These are phyloP conservation scores for Spergularia azorica DNA, from an alignment of 179 eudicot species.

Conservation along the genomic window DNA sequence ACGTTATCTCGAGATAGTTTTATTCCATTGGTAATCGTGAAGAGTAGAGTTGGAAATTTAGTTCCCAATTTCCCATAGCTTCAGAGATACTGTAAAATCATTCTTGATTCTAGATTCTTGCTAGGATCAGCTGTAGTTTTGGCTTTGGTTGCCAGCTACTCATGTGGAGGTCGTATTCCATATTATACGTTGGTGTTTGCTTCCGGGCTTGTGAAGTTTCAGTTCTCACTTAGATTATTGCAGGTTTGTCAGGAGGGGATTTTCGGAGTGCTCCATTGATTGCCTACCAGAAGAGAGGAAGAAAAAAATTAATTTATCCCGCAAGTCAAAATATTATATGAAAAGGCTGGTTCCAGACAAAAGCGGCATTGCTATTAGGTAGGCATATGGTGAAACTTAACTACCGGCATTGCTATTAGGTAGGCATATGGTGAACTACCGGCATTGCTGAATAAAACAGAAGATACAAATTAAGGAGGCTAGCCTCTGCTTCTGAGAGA, in stretches of 20 bases:
- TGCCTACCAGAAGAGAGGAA: conserved; percentile 68
- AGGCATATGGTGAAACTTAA: neutral
- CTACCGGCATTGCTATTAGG: conserved; percentile 10
- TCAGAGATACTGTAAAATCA: neutral
- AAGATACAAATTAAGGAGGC: neutral
- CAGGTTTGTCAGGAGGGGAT: conserved; percentile 98
- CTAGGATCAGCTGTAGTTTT: neutral
- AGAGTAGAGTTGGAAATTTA: neutral
- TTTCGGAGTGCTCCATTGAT: conserved; percentile 77
- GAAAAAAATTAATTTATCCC: conserved; percentile 70
- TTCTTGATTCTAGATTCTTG: neutral
- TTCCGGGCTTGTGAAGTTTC: neutral
- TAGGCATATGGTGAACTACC: neutral
- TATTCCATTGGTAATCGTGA: neutral
- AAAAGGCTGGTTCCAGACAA: conserved; percentile 71
- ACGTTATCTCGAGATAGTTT: too few relatives aligned
- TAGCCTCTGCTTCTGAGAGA: neutral
- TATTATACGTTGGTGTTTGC: neutral
- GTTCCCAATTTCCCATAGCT: neutral
- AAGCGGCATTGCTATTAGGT: conserved; percentile 57
- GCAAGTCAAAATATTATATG: conserved; percentile 87
- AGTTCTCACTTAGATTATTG: conserved; percentile 17
- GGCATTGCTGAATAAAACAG: neutral
- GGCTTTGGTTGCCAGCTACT: neutral
- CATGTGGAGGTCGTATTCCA: neutral